Conservation (phyloP, 176 grass and related monocot genomes). For the Thinopyrum elongatum region DNA sequence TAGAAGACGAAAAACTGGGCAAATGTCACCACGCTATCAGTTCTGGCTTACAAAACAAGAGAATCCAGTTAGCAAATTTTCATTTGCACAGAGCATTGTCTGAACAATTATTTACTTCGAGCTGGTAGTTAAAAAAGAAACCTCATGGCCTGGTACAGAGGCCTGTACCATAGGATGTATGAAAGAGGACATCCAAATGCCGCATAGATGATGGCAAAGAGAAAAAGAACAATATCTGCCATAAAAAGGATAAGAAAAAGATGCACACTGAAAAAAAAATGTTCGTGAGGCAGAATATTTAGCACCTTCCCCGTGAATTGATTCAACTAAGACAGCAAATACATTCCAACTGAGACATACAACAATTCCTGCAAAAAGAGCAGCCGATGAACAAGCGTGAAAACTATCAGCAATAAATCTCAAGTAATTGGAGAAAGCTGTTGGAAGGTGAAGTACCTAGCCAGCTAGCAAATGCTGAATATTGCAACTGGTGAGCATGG, state of each 20-base stretch:
- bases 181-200: conserved; percentile 88
- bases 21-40: conserved; percentile 81
- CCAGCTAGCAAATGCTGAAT: conserved; percentile 90
- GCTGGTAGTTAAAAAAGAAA: conserved; percentile 24
- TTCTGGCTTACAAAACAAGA: conserved; percentile 51
- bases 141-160: conserved; percentile 87
- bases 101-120: background rate
- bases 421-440: conserved; percentile 11
- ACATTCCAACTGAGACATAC: conserved; percentile 76
- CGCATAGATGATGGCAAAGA: conserved; percentile 75
- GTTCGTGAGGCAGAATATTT: conserved; percentile 9
- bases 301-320: conserved; percentile 68
- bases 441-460: conserved; percentile 57
- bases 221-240: conserved; percentile 73
- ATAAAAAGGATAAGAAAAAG: conserved; percentile 14
- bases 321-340: conserved; percentile 61
- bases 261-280: background rate
- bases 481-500: conserved; percentile 79
- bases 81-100: background rate
- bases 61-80: background rate
- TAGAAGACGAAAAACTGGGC: conserved; percentile 85
- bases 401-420: conserved; percentile 3
- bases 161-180: conserved; percentile 87
- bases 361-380: conserved; percentile 59
- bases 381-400: background rate